Base-by-base conservation (phyloP, 768 basidiomycete species). In the Imleria badia region DNA sequence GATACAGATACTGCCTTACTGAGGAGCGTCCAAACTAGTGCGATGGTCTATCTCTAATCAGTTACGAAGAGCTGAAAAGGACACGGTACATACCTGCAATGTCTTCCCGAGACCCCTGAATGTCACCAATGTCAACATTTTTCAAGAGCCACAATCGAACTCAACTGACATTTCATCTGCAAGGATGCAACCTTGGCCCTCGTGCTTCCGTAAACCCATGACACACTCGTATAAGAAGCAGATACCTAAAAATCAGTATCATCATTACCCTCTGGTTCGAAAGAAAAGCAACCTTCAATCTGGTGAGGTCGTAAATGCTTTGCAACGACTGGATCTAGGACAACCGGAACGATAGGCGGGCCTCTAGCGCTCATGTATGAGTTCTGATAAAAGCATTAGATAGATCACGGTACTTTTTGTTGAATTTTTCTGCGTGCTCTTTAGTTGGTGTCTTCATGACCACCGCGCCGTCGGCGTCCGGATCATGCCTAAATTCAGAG, bases 101-200 rank as follows among this genome's bases (percentile, higher is more conserved):
- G 94, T 97, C 76, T 99, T 99, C n/a, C 97, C 97, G 46, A 99
- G 82, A 46, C 96, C 96, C 95, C 95, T 87, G 76, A 19, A 34
- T 55, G 33, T 17, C 45, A 51, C 20, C 35, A 54, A 55, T 42
- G 45, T 62, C 19, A 63, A 17, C 26, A 47, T 29, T 67, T 26
- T 26, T 54, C 29, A 49, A 22, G 15, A 40, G 38, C 19, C 17
- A 34, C 31, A 48, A 26, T 33, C 45, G 17, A n/a, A 43, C 8
- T 49, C 35, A 38, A 56, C 71, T 33, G 58, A 92, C 94, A 97
- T 96, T 64, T 98, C 97, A 71, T 99, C 97, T 2, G 96, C 97
- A 33, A 99, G 80, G 60, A 99, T 97, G 62, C 93, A 95, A 1
- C 96, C 96, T 66, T 91, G 84, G 2, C 93, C 90, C 70, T 95